Conservation (phyloP, 257 asterid genomes). For the Rubia yunnanensis region DNA sequence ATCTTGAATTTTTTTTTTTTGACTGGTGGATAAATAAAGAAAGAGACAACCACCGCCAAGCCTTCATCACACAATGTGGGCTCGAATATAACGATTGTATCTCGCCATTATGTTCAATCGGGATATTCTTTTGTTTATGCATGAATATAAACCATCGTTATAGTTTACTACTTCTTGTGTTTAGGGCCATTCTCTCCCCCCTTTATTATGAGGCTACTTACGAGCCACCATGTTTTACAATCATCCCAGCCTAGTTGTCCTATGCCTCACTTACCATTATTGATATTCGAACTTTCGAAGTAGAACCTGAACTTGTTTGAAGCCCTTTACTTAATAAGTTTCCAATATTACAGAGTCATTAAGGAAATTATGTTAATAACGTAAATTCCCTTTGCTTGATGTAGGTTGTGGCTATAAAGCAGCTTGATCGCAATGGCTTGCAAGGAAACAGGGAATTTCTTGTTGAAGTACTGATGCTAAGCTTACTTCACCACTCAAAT, state of each 20-base stretch:
- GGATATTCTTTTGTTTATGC: not conserved
- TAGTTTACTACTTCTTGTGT: not conserved
- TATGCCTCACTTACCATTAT: not conserved
- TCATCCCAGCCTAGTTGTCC: not conserved
- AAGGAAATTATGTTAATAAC: not conserved
- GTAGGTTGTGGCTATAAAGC: slow-evolving; percentile 76
- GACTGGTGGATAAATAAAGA: not conserved
- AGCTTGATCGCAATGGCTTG: slow-evolving; percentile 69
- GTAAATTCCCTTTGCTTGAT: not conserved
- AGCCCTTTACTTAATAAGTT: not conserved
- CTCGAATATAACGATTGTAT: too few species aligned
- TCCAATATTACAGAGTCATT: not conserved
- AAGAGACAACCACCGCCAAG: not conserved
- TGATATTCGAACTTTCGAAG: not conserved
- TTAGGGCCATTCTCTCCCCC: too few species aligned
- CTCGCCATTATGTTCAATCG: too few species aligned
- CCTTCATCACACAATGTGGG: not conserved
- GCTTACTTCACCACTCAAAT: slow-evolving; percentile 73
- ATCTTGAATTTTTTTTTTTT: not conserved
- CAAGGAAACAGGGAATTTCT: slow-evolving; percentile 85
- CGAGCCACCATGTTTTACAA: too few species aligned
- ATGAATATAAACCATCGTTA: not conserved
- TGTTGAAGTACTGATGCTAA: slow-evolving; percentile 73
- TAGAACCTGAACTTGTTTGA: not conserved
- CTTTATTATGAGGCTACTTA: too few species aligned